Evolutionary conservation across 164 flowering plant genomes (phyloP), one percentile per base, ranked within the genome.

Genomic region (Magnolia kwangsiensis): DNA sequence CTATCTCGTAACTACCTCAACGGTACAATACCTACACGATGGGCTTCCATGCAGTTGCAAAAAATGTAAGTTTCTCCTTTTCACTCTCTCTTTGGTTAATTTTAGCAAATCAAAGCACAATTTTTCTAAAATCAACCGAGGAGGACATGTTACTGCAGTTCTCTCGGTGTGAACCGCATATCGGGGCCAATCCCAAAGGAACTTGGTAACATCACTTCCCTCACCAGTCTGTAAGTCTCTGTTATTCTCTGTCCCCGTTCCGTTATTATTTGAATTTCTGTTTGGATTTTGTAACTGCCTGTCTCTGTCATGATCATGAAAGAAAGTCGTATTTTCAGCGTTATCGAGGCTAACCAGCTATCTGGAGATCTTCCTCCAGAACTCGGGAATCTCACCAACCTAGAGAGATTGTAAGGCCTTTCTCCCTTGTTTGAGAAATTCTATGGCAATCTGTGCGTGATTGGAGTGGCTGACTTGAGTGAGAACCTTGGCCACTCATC

Each of bases 1-100:
- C 78, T 94, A 63, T 76, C 87, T 11, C 81, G 84, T 71, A 94
- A 92, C 83, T 88, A 82, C 80, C 91, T 94, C 21, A 87, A 64
- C 73, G 96, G 98, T 11, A 72, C 89, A 50, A 88, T 94, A 72
- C 98, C 96, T 18, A 59, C 10, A 8, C 86, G 85, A 82, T 94
- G 95, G 96, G 89, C 82, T 74, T 78, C 90, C 21, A 59, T 80
- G 79, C 80, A 86, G 45, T 69, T 91, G 77, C 80, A 74, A 7
- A 81, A 20, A 9, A 75, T 93, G 96, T 91, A 76, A 80, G 89
- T 31, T 49, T 61, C 69, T 21, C 45, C 4, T 37, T 37, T 37
- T 37, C 45, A 37, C 45, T 37, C 45, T 37, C 45, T 37, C 45
- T 3, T 37, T 37, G 45, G 45, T 37, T 37, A 37, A 37, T 37